Evolutionary conservation across 1,284 basidiomycete genomes (phyloP).

Genomic region (Inonotus hispidus): DNA sequence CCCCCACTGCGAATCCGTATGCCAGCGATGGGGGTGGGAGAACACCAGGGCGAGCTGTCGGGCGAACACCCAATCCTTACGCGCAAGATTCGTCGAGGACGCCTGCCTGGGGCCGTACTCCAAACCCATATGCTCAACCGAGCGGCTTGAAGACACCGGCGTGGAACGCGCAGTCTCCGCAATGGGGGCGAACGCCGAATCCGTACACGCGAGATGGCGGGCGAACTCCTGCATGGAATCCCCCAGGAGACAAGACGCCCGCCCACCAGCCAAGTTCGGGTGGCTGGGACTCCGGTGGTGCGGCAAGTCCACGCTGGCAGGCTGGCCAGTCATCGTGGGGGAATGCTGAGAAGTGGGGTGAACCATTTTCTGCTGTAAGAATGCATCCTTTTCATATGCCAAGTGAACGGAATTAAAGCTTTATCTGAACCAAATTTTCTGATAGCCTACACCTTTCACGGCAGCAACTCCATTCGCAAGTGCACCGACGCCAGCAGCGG

Average conservation of each 20-base stretch:
- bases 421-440: background rate
- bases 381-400: background rate
- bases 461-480: slow-evolving; percentile 15
- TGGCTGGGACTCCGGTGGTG: slow-evolving; percentile 42
- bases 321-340: background rate
- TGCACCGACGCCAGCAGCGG: slow-evolving; percentile 14
- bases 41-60: slow-evolving; percentile 30
- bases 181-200: slow-evolving; percentile 68
- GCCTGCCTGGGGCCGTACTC: slow-evolving; percentile 44
- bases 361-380: slow-evolving; percentile 11
- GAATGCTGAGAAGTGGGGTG: slow-evolving; percentile 1
- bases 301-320: slow-evolving; percentile 30
- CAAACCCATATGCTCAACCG: slow-evolving; percentile 47
- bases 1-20: slow-evolving; percentile 34
- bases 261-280: slow-evolving; percentile 33
- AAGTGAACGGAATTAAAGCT: background rate
- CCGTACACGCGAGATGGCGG: slow-evolving; percentile 55
- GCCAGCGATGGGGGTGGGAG: slow-evolving; percentile 23
- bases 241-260: slow-evolving; percentile 15
- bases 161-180: slow-evolving; percentile 44
- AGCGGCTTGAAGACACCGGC: slow-evolving; percentile 31
- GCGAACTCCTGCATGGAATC: slow-evolving; percentile 46
- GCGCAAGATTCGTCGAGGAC: slow-evolving; percentile 26
- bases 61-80: slow-evolving; percentile 17
- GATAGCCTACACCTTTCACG: slow-evolving; percentile 12